These are phyloP conservation scores for Pulveroboletus sp. DNA, from an alignment of 768 basidiomycete genomes.

Conservation along the genomic window DNA sequence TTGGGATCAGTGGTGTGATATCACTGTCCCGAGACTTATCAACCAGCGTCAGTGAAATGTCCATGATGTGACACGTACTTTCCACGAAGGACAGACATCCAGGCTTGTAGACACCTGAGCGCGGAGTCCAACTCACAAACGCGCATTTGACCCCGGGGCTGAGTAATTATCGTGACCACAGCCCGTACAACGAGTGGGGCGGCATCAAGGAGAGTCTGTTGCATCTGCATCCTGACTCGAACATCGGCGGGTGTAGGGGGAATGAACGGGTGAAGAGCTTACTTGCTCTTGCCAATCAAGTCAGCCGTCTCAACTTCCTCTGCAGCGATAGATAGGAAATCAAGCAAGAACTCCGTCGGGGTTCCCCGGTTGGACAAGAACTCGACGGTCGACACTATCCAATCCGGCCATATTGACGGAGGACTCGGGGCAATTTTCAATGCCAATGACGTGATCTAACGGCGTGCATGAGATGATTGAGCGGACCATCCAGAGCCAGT, in stretches of 20 bases:
- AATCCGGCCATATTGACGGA: slow-evolving; percentile 66
- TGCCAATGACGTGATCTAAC: slow-evolving; percentile 64
- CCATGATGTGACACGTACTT: slow-evolving; percentile 43
- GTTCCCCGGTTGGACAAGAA: slow-evolving; percentile 58
- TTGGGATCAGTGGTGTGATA: slow-evolving; percentile 61
- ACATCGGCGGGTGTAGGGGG: slow-evolving; percentile 4
- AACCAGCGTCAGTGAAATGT: neutral
- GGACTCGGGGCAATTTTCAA: slow-evolving; percentile 60
- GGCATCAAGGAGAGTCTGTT: slow-evolving; percentile 62
- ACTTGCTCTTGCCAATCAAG: slow-evolving; percentile 70
- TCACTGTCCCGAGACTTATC: slow-evolving; percentile 41
- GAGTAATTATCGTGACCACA: slow-evolving; percentile 53
- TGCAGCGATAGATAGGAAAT: slow-evolving; percentile 78
- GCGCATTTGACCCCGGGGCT: slow-evolving; percentile 29
- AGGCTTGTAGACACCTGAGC: slow-evolving; percentile 76
- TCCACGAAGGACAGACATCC: slow-evolving; percentile 67
- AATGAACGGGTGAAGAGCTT: slow-evolving; percentile 25
- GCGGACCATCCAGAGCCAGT: neutral
- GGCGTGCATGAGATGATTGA: slow-evolving; percentile 5
- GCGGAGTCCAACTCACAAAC: slow-evolving; percentile 58
- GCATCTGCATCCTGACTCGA: slow-evolving; percentile 51
- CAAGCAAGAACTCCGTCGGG: slow-evolving; percentile 55
- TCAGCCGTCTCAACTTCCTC: slow-evolving; percentile 79
- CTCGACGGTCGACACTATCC: slow-evolving; percentile 63
- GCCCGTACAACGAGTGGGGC: slow-evolving; percentile 67